Percentiles rank a stretch among this genome's conserved stretches.
phyloP scores from a whole-genome alignment of 2,329 filamentous ascomycete genomes.

The Nigrospora sphaerica region DNA sequence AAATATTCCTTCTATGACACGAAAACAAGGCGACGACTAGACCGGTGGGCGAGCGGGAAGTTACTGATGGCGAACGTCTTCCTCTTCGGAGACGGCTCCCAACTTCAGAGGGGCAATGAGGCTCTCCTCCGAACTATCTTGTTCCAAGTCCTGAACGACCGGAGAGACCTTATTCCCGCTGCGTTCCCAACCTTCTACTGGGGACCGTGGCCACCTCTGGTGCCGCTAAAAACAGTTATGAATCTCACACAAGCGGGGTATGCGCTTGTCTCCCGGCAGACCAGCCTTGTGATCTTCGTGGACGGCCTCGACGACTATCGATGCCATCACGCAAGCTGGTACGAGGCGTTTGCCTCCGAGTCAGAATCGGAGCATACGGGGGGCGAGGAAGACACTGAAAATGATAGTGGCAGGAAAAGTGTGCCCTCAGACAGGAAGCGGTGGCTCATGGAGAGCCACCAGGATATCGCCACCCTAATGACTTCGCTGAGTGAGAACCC shows the following conservation, averaged over 20 bases:
- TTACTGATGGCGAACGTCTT: not conserved
- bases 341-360: slow-evolving; percentile 19
- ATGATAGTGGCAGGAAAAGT: no score
- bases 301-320: slow-evolving; percentile 23
- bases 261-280: slow-evolving; percentile 17
- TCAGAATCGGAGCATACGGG: slow-evolving; percentile 7
- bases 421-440: slow-evolving; percentile 21
- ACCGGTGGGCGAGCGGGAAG: not conserved
- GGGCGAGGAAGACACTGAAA: slow-evolving; percentile 17
- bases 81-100: slow-evolving; percentile 1
- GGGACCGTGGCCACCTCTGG: slow-evolving; percentile 18
- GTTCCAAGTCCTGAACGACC: slow-evolving; percentile 1
- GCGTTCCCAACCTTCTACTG: slow-evolving; percentile 12
- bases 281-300: slow-evolving; percentile 18
- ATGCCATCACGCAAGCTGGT: slow-evolving; percentile 14
- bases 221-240: slow-evolving; percentile 14
- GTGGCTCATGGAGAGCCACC: slow-evolving; percentile 19
- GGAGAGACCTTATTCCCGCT: not conserved
- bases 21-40: not conserved
- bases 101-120: not conserved
- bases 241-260: slow-evolving; percentile 20
- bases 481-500: not conserved
- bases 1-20: slow-evolving; percentile 4
- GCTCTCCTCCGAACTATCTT: not conserved
- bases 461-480: slow-evolving; percentile 16